A percentile compares a stretch with the other conserved stretches of the same genome.
Conservation (phyloP, 257 asterid genomes). For the Plectranthus barbatus region DNA sequence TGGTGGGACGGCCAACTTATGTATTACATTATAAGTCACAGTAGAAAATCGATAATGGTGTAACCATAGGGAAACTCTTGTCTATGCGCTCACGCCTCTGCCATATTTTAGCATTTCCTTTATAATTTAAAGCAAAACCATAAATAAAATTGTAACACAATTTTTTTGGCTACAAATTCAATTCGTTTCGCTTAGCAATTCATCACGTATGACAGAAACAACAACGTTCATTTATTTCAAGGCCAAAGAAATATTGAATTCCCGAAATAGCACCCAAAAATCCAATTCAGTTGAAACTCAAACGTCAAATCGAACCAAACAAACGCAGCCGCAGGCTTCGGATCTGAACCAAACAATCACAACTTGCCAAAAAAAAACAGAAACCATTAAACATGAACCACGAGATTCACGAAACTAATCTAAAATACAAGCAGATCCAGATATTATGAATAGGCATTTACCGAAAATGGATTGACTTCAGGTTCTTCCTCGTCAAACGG, state of each 20-base stretch:
- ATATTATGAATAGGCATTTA: slow-evolving; percentile 30
- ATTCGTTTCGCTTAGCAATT: neutral
- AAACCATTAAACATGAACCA: neutral
- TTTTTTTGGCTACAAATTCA: neutral
- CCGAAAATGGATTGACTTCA: slow-evolving; percentile 99
- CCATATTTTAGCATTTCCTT: neutral
- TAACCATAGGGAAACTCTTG: neutral
- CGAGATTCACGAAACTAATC: neutral
- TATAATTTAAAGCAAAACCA: neutral
- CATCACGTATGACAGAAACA: neutral
- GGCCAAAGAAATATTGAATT: neutral
- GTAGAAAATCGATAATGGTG: neutral
- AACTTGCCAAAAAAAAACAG: neutral
- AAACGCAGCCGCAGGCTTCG: slow-evolving; percentile 15
- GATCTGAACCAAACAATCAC: slow-evolving; percentile 23
- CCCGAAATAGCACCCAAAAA: neutral
- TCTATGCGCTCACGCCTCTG: neutral
- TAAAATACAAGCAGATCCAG: slow-evolving; percentile 36
- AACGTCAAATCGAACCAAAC: slow-evolving; percentile 1
- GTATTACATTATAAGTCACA: neutral
- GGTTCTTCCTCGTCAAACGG: slow-evolving; percentile 91
- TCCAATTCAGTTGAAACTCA: slow-evolving; percentile 3
- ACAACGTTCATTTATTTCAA: too few relatives aligned
- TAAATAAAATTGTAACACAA: neutral
- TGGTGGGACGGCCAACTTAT: neutral